These are phyloP conservation scores for Trametes coccinea DNA, from an alignment of 768 basidiomycete species.

Conservation along the genomic window DNA sequence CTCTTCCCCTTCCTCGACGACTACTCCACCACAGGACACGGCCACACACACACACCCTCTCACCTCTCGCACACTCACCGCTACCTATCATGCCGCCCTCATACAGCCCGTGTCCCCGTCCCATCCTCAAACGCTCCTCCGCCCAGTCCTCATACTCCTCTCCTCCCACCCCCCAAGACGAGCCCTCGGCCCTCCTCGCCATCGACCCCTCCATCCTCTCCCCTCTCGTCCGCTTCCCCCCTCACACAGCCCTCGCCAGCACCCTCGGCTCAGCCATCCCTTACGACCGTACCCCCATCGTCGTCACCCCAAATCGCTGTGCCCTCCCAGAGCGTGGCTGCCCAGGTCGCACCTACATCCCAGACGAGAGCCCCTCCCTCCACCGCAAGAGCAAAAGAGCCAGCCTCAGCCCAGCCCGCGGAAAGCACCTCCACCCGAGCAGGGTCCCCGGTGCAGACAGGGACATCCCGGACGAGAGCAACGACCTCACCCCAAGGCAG, in stretches of 20 bases:
- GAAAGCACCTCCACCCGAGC: slow-evolving; percentile 49
- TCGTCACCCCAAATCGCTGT: slow-evolving; percentile 70
- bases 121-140: slow-evolving; percentile 57
- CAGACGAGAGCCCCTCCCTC: slow-evolving; percentile 37
- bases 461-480: slow-evolving; percentile 21
- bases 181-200: slow-evolving; percentile 42
- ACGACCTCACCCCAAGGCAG: slow-evolving; percentile 32
- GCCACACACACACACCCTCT: too few relatives aligned
- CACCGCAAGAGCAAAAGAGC: not conserved
- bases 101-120: slow-evolving; percentile 42
- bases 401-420: slow-evolving; percentile 15
- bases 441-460: slow-evolving; percentile 31
- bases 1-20: not conserved
- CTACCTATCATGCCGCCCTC: slow-evolving; percentile 24
- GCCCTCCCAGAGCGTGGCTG: slow-evolving; percentile 79
- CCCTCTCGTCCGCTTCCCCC: slow-evolving; percentile 53
- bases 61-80: too few relatives aligned
- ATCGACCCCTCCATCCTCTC: slow-evolving; percentile 52
- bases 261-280: slow-evolving; percentile 42
- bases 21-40: not conserved
- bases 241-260: slow-evolving; percentile 37
- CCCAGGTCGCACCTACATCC: slow-evolving; percentile 66
- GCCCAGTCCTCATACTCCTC: slow-evolving; percentile 20
- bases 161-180: slow-evolving; percentile 26
- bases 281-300: slow-evolving; percentile 82